phyloP scores from a whole-genome alignment of 176 grass and related monocot genomes.

The Bothriochloa decipiens region DNA sequence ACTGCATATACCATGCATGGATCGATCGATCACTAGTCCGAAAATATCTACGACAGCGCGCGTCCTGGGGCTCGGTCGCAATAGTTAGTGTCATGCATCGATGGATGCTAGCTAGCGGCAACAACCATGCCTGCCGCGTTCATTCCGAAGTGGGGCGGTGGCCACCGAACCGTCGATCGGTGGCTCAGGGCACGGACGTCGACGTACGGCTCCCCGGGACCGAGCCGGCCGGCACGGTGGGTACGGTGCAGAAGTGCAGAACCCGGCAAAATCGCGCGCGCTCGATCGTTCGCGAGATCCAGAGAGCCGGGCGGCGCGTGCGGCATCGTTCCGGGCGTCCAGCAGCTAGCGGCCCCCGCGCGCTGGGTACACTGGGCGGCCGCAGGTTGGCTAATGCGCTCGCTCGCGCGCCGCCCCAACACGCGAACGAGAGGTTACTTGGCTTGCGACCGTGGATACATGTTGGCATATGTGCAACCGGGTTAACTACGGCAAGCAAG shows the following conservation, averaged over 20 bases:
- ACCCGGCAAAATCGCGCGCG: no score
- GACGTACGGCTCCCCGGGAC: not conserved
- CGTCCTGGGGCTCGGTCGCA: no score
- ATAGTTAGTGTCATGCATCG: not conserved
- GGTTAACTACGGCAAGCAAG: constrained; percentile 3
- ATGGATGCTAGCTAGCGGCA: constrained; percentile 13
- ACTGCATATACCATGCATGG: constrained; percentile 12
- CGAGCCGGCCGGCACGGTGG: no score
- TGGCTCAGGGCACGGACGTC: constrained; percentile 1
- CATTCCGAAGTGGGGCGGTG: constrained; percentile 30
- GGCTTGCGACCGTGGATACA: constrained; percentile 17
- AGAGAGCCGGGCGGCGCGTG: not conserved
- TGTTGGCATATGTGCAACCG: not conserved
- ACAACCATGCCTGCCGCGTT: not conserved
- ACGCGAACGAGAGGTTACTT: constrained; percentile 5
- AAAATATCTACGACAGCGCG: not conserved
- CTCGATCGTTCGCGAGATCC: not conserved
- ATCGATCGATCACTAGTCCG: not conserved
- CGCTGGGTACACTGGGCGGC: not conserved
- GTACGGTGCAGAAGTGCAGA: no score
- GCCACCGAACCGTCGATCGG: not conserved
- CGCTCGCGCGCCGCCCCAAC: constrained; percentile 29
- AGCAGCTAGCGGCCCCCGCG: not conserved
- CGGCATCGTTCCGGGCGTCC: not conserved
- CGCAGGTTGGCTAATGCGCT: not conserved